These are phyloP conservation scores for Zygotorulaspora florentina DNA, from an alignment of 805 yeast genomes.

Conservation along the genomic window DNA sequence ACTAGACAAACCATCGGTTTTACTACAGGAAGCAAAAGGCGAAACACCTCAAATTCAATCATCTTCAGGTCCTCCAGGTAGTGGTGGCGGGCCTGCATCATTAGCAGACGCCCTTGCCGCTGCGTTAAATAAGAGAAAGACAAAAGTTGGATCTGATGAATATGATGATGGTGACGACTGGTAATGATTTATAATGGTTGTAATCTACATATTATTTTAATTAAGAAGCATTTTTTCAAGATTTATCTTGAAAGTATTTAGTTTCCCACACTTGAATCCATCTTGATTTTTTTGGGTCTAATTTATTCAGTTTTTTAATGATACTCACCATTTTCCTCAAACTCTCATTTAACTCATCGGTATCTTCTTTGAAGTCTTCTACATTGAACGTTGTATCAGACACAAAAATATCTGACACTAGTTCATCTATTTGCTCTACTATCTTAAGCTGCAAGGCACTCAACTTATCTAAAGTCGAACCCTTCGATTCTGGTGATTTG, in stretches of 20 bases:
- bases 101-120: constrained; percentile 86
- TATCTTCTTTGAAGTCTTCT: constrained; percentile 30
- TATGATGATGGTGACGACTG: constrained; percentile 82
- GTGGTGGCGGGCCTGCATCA: constrained; percentile 48
- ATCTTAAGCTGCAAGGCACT: constrained; percentile 41
- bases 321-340: constrained; percentile 34
- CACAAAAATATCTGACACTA: constrained; percentile 54
- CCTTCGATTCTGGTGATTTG: constrained; percentile 28
- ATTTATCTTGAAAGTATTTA: constrained; percentile 23
- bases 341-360: constrained; percentile 23
- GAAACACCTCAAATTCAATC: constrained; percentile 37
- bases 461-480: constrained; percentile 46
- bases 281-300: constrained; percentile 46
- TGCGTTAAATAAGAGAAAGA: constrained; percentile 78
- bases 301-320: constrained; percentile 45
- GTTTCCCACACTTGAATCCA: constrained; percentile 35
- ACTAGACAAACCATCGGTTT: constrained; percentile 70
- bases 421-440: constrained; percentile 50
- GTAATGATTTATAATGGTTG: constrained; percentile 30
- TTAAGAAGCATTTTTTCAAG: background rate
- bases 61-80: constrained; percentile 31
- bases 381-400: constrained; percentile 32
- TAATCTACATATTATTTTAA: background rate
- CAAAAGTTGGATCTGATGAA: constrained; percentile 84
- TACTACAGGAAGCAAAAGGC: constrained; percentile 69